Evolutionary conservation across 2,329 filamentous ascomycete species (phyloP).

Genomic region (Aspergillus sp.): DNA sequence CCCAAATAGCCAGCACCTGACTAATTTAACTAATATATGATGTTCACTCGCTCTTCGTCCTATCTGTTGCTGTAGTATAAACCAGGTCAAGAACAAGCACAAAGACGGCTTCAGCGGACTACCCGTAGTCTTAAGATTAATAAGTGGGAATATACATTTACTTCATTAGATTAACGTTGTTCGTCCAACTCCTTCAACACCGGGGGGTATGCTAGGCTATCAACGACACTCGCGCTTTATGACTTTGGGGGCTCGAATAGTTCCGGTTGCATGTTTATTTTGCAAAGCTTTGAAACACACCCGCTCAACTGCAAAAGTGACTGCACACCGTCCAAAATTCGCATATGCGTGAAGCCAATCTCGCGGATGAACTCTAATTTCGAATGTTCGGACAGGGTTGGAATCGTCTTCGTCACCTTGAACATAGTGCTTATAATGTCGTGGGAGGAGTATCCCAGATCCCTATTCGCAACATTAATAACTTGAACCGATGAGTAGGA

Average conservation of each 20-base stretch:
- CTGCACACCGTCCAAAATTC: conserved; percentile 95
- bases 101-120: too few species aligned
- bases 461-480: conserved; percentile 42
- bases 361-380: conserved; percentile 98
- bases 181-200: conserved; percentile 19
- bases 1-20: conserved; percentile 1
- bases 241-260: conserved; percentile 60
- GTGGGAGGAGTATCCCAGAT: conserved; percentile 94
- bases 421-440: conserved; percentile 99
- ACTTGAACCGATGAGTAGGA: background rate
- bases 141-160: background rate
- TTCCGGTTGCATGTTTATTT: conserved; percentile 93
- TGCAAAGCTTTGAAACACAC: conserved; percentile 85
- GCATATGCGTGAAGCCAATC: conserved; percentile 99
- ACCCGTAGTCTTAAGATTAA: background rate
- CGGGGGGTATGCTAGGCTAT: conserved; percentile 15
- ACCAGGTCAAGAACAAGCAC: too few species aligned
- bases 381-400: conserved; percentile 85
- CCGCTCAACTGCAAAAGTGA: conserved; percentile 91
- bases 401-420: conserved; percentile 93
- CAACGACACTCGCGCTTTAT: conserved; percentile 15
- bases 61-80: too few species aligned
- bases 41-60: background rate
- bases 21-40: background rate
- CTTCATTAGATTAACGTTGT: background rate